A percentile compares a stretch with the other conserved stretches of the same genome.
Conservation (phyloP, 768 basidiomycete genomes). For the Hericium erinaceus region DNA sequence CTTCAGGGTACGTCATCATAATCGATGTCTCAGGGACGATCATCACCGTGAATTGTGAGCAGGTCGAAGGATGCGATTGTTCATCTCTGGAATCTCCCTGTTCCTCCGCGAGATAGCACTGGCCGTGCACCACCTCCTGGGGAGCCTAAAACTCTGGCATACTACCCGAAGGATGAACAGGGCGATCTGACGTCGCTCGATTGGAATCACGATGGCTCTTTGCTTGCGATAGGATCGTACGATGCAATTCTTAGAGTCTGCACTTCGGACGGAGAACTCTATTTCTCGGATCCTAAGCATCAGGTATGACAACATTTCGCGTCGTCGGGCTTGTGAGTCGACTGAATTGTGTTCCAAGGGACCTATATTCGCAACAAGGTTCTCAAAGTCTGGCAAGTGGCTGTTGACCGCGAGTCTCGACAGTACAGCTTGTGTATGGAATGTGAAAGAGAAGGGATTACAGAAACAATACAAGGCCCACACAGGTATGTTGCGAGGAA, state of each 20-base stretch:
- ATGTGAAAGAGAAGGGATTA: slow-evolving; percentile 51
- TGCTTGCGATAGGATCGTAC: slow-evolving; percentile 72
- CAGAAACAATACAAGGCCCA: slow-evolving; percentile 55
- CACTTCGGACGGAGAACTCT: slow-evolving; percentile 47
- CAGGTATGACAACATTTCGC: slow-evolving; percentile 35
- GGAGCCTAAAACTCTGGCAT: slow-evolving; percentile 34
- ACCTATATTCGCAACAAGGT: slow-evolving; percentile 71
- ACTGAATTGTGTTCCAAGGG: slow-evolving; percentile 34
- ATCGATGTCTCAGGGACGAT: neutral
- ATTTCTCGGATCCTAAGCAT: slow-evolving; percentile 56
- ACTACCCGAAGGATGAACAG: slow-evolving; percentile 38
- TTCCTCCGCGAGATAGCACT: slow-evolving; percentile 20
- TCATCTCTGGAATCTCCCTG: slow-evolving; percentile 62
- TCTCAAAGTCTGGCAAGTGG: slow-evolving; percentile 67
- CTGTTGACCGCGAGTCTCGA: slow-evolving; percentile 72
- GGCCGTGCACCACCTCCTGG: slow-evolving; percentile 11
- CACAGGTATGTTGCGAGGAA: slow-evolving; percentile 35
- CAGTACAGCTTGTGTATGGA: slow-evolving; percentile 71
- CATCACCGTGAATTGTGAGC: neutral
- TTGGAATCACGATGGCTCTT: slow-evolving; percentile 66
- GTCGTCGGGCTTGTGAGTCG: neutral
- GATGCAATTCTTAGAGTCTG: slow-evolving; percentile 65
- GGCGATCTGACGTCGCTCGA: slow-evolving; percentile 67
- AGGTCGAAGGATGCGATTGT: slow-evolving; percentile 74
- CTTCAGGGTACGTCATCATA: slow-evolving; percentile 48